A percentile compares a stretch with the other conserved stretches of the same genome.
These are phyloP conservation scores for Trichoderma atroviride DNA, from an alignment of 2,329 filamentous ascomycete species.

Conservation along the genomic window DNA sequence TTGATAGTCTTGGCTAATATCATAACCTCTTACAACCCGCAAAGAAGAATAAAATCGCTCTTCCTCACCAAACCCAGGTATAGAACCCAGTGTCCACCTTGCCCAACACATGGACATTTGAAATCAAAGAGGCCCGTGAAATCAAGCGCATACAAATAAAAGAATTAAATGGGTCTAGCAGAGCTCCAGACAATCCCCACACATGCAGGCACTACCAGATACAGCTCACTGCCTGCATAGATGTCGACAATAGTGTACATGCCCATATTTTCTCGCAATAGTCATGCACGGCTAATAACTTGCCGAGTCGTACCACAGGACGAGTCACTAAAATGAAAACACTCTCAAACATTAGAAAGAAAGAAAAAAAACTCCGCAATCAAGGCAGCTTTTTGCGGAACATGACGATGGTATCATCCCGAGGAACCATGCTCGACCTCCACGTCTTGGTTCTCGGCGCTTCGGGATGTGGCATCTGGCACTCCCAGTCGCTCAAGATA, in stretches of 20 bases:
- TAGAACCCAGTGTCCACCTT: no score
- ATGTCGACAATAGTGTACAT: neutral
- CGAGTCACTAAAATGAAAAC: neutral
- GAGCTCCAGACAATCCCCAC: no score
- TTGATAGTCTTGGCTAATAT: no score
- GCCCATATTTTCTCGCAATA: neutral
- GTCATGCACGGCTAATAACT: neutral
- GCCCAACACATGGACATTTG: no score
- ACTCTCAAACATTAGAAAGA: neutral
- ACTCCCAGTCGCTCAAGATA: neutral
- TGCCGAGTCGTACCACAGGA: no score
- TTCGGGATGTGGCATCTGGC: neutral
- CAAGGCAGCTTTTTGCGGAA: neutral
- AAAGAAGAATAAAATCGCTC: no score
- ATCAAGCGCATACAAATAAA: no score
- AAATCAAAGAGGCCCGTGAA: no score
- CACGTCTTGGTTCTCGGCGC: neutral
- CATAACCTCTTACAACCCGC: no score
- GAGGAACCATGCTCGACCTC: constrained; percentile 9
- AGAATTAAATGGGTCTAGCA: no score
- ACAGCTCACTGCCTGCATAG: neutral
- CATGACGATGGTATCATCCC: neutral
- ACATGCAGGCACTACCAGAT: neutral
- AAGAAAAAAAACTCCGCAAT: neutral
- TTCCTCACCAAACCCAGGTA: no score